phyloP scores from a whole-genome alignment of 1,139 yeast genomes.

The Saccharomyces hybrid region DNA sequence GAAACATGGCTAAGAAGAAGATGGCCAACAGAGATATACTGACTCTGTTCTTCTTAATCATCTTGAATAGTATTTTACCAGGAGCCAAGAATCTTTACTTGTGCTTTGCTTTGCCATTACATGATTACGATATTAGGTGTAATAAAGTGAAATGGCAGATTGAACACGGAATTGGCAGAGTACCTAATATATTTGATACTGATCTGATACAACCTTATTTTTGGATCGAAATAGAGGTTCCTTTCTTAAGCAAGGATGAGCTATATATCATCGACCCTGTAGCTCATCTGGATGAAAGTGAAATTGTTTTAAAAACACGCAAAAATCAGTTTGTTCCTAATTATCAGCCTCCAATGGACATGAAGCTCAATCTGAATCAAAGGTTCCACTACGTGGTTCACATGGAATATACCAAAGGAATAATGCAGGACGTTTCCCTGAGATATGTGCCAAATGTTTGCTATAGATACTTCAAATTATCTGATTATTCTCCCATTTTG shows the following conservation, averaged over 20 bases:
- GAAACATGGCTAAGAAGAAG: slow-evolving; percentile 19
- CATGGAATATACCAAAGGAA: slow-evolving; percentile 9
- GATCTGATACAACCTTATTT: slow-evolving; percentile 23
- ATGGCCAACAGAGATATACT: slow-evolving; percentile 22
- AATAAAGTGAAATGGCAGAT: slow-evolving; percentile 5
- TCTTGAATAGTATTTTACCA: slow-evolving; percentile 14
- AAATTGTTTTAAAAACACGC: slow-evolving; percentile 13
- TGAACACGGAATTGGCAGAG: slow-evolving; percentile 9
- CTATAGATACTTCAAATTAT: slow-evolving; percentile 16
- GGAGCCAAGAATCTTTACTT: slow-evolving; percentile 8
- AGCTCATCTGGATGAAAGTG: slow-evolving; percentile 14
- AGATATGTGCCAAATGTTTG: slow-evolving; percentile 18
- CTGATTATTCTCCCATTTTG: slow-evolving; percentile 4
- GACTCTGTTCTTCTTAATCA: slow-evolving; percentile 18
- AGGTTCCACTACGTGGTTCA: slow-evolving; percentile 15
- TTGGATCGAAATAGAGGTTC: slow-evolving; percentile 20
- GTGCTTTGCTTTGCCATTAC: slow-evolving; percentile 23
- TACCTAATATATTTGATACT: slow-evolving; percentile 22
- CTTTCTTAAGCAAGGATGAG: slow-evolving; percentile 4
- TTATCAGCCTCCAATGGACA: slow-evolving; percentile 9
- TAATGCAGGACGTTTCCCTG: slow-evolving; percentile 19
- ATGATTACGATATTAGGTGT: slow-evolving; percentile 11
- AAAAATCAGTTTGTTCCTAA: slow-evolving; percentile 10
- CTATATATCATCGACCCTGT: slow-evolving; percentile 22
- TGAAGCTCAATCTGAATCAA: slow-evolving; percentile 11